phyloP scores from a whole-genome alignment of 352 stramenopile species.

The Elongisporangium prolatum region DNA sequence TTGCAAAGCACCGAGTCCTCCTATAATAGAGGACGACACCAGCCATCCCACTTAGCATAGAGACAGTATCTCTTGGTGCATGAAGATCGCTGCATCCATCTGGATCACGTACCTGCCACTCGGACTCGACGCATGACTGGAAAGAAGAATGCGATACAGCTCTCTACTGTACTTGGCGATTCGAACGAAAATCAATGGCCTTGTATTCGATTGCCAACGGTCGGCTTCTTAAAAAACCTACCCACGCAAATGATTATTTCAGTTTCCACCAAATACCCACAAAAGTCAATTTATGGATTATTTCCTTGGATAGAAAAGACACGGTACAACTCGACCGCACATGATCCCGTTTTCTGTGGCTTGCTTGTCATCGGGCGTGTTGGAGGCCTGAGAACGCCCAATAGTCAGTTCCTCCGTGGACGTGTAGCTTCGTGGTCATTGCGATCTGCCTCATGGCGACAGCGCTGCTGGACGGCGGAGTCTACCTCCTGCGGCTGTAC shows the following conservation, averaged over 20 bases:
- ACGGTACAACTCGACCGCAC: not conserved
- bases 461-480: constrained; percentile 18
- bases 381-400: not conserved
- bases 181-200: not conserved
- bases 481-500: constrained; percentile 61
- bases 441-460: constrained; percentile 11
- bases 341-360: not conserved
- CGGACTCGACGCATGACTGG: not conserved
- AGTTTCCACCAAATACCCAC: not conserved
- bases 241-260: too few relatives aligned
- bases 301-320: not conserved
- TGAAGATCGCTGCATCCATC: not conserved
- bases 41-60: not conserved
- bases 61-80: not conserved
- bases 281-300: not conserved
- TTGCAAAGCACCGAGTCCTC: not conserved
- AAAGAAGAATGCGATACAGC: not conserved
- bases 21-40: not conserved
- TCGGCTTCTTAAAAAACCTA: not conserved
- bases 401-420: not conserved
- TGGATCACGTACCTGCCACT: not conserved
- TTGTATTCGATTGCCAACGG: not conserved
- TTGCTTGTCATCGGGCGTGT: not conserved
- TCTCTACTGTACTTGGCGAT: not conserved
- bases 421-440: not conserved